Conservation (phyloP, 495 filamentous ascomycete species). For the Wilcoxina mikolae region DNA sequence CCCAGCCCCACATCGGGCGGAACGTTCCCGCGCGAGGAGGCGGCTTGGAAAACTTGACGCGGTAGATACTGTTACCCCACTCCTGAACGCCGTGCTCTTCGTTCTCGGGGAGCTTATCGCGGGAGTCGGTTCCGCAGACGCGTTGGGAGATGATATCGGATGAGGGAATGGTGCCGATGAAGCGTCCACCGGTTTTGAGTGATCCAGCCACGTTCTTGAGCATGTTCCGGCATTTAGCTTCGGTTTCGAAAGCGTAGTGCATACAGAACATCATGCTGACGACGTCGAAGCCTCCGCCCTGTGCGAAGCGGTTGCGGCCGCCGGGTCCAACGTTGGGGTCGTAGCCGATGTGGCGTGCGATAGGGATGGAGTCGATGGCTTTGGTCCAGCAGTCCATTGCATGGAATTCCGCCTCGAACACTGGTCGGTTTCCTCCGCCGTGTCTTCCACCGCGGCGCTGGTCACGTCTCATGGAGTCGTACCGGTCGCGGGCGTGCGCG, state of each 20-base stretch:
- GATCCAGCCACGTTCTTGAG: conserved; percentile 78
- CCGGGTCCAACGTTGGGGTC: conserved; percentile 50
- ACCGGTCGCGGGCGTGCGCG: conserved; percentile 73
- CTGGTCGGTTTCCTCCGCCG: conserved; percentile 38
- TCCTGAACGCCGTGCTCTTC: conserved; percentile 26
- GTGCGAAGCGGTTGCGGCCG: conserved; percentile 38
- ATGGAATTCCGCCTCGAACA: conserved; percentile 74
- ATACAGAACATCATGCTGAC: conserved; percentile 99
- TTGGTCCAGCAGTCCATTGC: conserved; percentile 82
- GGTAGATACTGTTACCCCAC: conserved; percentile 89
- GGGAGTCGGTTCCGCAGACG: conserved; percentile 42
- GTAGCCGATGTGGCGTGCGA: conserved; percentile 72
- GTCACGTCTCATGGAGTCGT: conserved; percentile 47
- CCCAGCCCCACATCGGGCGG: conserved; percentile 91
- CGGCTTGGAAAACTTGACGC: conserved; percentile 66
- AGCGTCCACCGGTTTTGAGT: conserved; percentile 83
- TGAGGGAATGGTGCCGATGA: conserved; percentile 86
- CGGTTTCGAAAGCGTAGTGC: conserved; percentile 94
- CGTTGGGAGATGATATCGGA: conserved; percentile 64
- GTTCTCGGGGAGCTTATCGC: conserved; percentile 22
- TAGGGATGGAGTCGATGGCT: conserved; percentile 57
- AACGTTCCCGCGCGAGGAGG: conserved; percentile 50
- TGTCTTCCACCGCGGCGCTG: conserved; percentile 42
- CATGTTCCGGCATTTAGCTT: conserved; percentile 80
- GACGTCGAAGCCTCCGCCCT: conserved; percentile 68